A percentile compares a stretch with the other conserved stretches of the same genome.
Evolutionary conservation across 208 protist genomes (phyloP).

Genomic region (Crithidia sp.): DNA sequence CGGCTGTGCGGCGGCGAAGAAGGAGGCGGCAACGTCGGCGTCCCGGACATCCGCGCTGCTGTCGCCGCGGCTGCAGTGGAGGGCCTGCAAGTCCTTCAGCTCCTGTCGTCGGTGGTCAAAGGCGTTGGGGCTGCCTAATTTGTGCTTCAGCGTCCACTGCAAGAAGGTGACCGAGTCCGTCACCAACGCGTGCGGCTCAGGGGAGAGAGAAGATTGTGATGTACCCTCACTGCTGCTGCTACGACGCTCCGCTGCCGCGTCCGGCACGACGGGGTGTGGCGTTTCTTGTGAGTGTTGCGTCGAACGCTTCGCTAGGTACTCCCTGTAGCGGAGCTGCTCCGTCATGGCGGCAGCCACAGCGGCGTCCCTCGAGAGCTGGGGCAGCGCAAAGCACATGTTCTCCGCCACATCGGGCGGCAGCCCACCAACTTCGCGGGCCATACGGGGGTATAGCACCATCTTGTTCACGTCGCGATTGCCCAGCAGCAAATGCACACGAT

Average conservation of each 20-base stretch:
- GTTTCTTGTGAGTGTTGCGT: not conserved
- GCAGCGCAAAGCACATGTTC: conserved; percentile 28
- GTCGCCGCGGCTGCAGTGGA: not conserved
- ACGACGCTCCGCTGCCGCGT: no score
- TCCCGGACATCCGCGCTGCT: conserved; percentile 28
- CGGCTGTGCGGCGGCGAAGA: conserved; percentile 55
- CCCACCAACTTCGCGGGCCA: conserved; percentile 27
- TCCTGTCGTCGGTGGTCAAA: conserved; percentile 79
- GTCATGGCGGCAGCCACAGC: conserved; percentile 5
- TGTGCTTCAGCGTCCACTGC: conserved; percentile 71
- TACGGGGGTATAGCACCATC: conserved; percentile 65
- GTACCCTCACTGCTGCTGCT: no score
- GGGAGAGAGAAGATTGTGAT: not conserved
- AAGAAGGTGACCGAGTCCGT: conserved; percentile 51
- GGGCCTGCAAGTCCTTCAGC: conserved; percentile 39
- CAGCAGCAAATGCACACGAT: conserved; percentile 85
- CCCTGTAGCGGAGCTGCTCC: conserved; percentile 24
- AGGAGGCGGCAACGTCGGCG: conserved; percentile 67
- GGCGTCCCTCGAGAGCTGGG: conserved; percentile 2
- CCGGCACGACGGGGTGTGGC: not conserved
- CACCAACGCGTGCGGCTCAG: not conserved
- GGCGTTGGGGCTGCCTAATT: conserved; percentile 58
- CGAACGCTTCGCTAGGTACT: conserved; percentile 14
- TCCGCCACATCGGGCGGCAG: conserved; percentile 33
- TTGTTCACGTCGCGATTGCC: conserved; percentile 94